Percentiles rank a stretch among this genome's conserved stretches.
These are phyloP conservation scores for Hypoxylon sp. DNA, from an alignment of 2,329 filamentous ascomycete species.

Conservation along the genomic window DNA sequence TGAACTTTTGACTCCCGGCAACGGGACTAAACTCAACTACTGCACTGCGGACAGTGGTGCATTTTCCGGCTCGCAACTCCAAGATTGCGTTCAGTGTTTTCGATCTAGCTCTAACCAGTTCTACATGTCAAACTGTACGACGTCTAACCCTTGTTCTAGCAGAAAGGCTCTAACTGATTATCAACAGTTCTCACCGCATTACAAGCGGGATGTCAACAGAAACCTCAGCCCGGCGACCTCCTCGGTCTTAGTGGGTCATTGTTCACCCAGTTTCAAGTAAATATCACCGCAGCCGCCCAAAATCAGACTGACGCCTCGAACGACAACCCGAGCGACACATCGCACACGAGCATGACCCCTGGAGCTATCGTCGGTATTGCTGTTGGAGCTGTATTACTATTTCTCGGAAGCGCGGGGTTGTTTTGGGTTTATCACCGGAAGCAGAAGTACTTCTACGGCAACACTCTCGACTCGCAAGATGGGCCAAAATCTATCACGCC, in stretches of 20 bases:
- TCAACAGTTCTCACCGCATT: constrained; percentile 63
- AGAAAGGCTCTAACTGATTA: constrained; percentile 38
- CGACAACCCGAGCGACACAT: constrained; percentile 45
- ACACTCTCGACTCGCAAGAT: constrained; percentile 49
- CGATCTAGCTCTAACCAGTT: constrained; percentile 58
- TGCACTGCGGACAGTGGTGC: constrained; percentile 58
- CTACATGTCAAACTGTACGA: constrained; percentile 67
- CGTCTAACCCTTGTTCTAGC: not conserved
- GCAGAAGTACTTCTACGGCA: constrained; percentile 56
- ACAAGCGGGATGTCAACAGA: constrained; percentile 64
- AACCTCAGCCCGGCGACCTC: constrained; percentile 57
- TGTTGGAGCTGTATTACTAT: constrained; percentile 61
- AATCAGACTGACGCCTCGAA: constrained; percentile 48
- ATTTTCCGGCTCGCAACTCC: constrained; percentile 54
- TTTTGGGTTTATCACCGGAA: constrained; percentile 65
- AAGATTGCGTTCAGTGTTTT: constrained; percentile 62
- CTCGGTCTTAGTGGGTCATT: constrained; percentile 61
- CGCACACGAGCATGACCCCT: constrained; percentile 58
- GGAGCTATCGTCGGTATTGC: constrained; percentile 69
- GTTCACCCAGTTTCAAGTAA: constrained; percentile 58
- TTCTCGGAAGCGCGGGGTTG: constrained; percentile 61
- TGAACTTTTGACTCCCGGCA: constrained; percentile 51
- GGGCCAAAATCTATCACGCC: constrained; percentile 49
- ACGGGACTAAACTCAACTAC: constrained; percentile 57
- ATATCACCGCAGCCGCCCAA: constrained; percentile 57